Base-by-base conservation (phyloP, 2,329 filamentous ascomycete species). In the Clonostachys rhizophaga region DNA sequence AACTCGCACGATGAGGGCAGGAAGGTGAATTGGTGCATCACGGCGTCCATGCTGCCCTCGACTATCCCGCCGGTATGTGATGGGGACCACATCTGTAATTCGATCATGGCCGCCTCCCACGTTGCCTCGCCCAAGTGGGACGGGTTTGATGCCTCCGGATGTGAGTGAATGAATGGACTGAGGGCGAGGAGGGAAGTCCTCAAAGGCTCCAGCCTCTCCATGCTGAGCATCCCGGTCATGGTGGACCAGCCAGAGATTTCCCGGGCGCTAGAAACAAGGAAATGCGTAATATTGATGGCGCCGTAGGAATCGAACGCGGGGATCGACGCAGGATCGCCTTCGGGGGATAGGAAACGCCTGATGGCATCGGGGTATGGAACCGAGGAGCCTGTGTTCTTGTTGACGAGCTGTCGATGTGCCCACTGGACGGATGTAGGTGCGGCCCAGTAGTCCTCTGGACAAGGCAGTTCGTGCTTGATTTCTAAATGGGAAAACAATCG, bases 391-490 rank as follows among this genome's bases (percentile, higher is more conserved):
- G 39, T 18, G 6, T 48, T n/a, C 24, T 36, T 47, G n/a, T 55
- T 48, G 34, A 58, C 47, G 12, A 67, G 47, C 47, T 58, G 54
- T 12, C 55, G 54, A 47, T 67, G 63, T 11, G 64, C 63, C 54
- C 66, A 63, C 34, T 66, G 60, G 2, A 57, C 58, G 9, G 67
- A 56, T 2, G 68, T 65, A 2, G 59, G 48, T 3, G 69, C 67
- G 4, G 46, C 50, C 70, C 70, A 73, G 46, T 59, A 58, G 13
- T 59, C 58, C 42, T 61, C 58, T 1, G 66, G 62, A 43, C 65
- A 70, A 2, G 70, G 70, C 5, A 73, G 55, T 14, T 69, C 63
- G 45, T 71, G 66, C 49, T 71, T 72, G 50, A 73, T 65, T 55
- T 73, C 70, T 4, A 72, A 55, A 40, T 72, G 61, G 1, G 65